Conservation (phyloP, 2,329 filamentous ascomycete species). For the Cercospora sp. region DNA sequence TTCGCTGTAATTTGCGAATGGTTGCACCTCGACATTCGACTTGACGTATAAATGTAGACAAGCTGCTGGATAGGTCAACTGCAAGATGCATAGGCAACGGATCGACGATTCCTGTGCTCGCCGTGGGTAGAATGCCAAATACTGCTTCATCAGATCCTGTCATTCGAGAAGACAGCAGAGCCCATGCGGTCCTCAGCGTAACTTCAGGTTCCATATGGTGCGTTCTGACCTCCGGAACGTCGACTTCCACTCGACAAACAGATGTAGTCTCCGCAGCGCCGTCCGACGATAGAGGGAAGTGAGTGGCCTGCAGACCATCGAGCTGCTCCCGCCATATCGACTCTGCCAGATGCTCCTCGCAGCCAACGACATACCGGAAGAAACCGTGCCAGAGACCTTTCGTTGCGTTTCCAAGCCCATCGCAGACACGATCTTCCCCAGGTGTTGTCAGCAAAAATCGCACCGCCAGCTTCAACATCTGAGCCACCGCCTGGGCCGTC, state of each 20-base stretch:
- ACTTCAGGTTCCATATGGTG: background rate
- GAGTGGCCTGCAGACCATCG: background rate
- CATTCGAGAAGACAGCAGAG: background rate
- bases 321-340: background rate
- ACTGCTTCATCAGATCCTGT: background rate
- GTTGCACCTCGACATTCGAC: background rate
- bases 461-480: background rate
- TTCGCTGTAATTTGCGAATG: background rate
- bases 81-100: background rate
- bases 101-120: background rate
- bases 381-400: background rate
- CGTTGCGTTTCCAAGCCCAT: background rate
- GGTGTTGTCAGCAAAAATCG: background rate
- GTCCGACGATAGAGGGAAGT: background rate
- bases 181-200: background rate
- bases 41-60: background rate
- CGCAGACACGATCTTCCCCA: background rate
- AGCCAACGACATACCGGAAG: background rate
- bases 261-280: background rate
- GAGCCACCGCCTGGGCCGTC: background rate
- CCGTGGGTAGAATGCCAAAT: background rate
- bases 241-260: background rate
- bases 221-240: background rate
- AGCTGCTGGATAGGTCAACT: background rate
- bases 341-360: background rate